phyloP scores from a whole-genome alignment of 257 asterid species.

The Ligustrum vulgare region DNA sequence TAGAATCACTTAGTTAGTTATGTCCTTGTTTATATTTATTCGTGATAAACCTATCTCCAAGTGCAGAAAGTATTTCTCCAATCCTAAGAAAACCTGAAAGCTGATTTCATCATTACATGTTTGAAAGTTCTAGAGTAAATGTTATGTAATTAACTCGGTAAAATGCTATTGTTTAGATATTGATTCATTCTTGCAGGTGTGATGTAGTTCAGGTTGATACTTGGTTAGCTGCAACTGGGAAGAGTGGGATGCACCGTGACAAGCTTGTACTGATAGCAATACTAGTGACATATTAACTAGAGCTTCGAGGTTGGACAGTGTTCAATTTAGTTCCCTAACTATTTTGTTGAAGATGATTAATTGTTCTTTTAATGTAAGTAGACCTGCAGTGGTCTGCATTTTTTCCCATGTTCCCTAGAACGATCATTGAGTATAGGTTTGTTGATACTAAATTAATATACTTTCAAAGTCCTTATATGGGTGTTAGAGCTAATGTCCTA shows the following conservation, averaged over 20 bases:
- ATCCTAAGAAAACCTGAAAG: neutral
- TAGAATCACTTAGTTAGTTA: conserved; percentile 86
- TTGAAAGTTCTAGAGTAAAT: conserved; percentile 14
- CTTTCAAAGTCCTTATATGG: neutral
- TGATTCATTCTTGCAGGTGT: conserved; percentile 55
- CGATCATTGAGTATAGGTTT: neutral
- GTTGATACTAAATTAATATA: conserved; percentile 12
- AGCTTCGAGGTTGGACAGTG: conserved; percentile 73
- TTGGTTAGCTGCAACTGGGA: conserved; percentile 95
- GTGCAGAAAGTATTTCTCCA: neutral
- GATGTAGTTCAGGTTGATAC: conserved; percentile 97
- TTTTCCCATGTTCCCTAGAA: neutral
- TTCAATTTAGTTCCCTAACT: neutral
- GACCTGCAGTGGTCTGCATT: conserved; percentile 1
- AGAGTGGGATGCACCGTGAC: conserved; percentile 98
- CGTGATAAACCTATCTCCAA: neutral
- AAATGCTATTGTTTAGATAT: conserved; percentile 22
- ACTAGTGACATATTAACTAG: conserved; percentile 81
- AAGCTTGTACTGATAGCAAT: conserved; percentile 77
- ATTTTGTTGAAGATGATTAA: neutral
- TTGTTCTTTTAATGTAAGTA: neutral
- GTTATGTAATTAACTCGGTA: neutral
- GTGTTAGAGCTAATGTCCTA: neutral
- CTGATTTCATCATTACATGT: neutral
- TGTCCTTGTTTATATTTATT: neutral